A percentile compares a stretch with the other conserved stretches of the same genome.
Evolutionary conservation across 768 basidiomycete species (phyloP).

Genomic region (Fibroporia radiculosa): DNA sequence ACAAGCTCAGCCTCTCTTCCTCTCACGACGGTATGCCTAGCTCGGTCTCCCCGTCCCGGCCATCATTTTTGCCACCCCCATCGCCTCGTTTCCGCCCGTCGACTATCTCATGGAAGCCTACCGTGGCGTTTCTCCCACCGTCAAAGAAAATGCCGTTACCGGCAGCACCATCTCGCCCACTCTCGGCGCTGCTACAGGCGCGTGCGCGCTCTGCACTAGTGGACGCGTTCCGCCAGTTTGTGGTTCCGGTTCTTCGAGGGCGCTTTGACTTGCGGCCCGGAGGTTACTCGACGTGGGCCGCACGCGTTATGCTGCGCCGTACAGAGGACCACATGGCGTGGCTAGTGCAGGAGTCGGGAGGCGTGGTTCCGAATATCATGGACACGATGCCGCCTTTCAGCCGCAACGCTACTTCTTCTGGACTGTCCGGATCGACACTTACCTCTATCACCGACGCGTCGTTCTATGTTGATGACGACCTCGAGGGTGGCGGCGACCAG

Average conservation of each 20-base stretch:
- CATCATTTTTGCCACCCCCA: conserved; percentile 4
- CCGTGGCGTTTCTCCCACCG: conserved; percentile 17
- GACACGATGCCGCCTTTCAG: background rate
- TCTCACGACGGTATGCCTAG: conserved; percentile 3
- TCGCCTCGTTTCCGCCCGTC: conserved; percentile 19
- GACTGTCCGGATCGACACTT: background rate
- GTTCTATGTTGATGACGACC: conserved; percentile 25
- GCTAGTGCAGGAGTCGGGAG: conserved; percentile 14
- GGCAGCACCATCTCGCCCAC: conserved; percentile 3
- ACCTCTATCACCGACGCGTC: conserved; percentile 5
- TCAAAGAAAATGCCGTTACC: conserved; percentile 8
- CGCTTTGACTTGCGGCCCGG: conserved; percentile 19
- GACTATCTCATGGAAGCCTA: conserved; percentile 7
- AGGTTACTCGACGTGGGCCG: conserved; percentile 45
- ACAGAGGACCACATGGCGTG: conserved; percentile 27
- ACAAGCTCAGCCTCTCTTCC: conserved; percentile 7
- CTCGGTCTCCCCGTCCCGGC: conserved; percentile 5
- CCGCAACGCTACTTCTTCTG: background rate
- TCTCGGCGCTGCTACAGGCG: conserved; percentile 33
- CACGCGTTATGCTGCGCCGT: conserved; percentile 44
- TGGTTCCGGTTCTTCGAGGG: conserved; percentile 42
- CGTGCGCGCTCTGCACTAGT: conserved; percentile 62
- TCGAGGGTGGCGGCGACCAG: conserved; percentile 8
- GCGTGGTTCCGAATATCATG: conserved; percentile 1
- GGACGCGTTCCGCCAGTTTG: conserved; percentile 56